Conservation (phyloP, 352 stramenopile genomes). For the Elongisporangium anandrum region DNA sequence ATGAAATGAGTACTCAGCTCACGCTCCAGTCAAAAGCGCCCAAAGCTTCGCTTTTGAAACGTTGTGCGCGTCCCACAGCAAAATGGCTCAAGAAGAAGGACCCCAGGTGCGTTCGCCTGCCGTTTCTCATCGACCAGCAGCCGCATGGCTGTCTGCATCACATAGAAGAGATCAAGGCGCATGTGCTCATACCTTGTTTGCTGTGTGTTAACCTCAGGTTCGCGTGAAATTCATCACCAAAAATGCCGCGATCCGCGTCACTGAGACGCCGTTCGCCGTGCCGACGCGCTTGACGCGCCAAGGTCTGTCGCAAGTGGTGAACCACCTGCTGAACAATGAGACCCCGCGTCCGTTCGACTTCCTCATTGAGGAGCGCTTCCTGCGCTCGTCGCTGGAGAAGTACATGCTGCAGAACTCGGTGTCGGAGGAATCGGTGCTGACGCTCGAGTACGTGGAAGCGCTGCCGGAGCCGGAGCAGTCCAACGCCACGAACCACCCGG, state of each 20-base stretch:
- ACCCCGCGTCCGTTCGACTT: constrained; percentile 83
- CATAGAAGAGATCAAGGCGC: not conserved
- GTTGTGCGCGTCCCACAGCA: too few species aligned
- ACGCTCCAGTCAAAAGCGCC: too few species aligned
- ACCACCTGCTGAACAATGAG: constrained; percentile 74
- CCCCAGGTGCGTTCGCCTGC: constrained; percentile 17
- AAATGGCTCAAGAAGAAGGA: constrained; percentile 20
- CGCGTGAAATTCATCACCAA: constrained; percentile 90
- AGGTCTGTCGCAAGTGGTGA: constrained; percentile 86
- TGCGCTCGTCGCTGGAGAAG: constrained; percentile 74
- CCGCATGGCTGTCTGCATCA: too few species aligned
- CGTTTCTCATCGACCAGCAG: too few species aligned
- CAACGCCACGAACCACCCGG: constrained; percentile 62
- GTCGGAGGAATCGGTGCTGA: constrained; percentile 80
- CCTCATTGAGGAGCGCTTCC: constrained; percentile 66
- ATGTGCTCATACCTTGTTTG: not conserved
- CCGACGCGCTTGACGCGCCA: constrained; percentile 72
- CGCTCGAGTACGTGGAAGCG: constrained; percentile 87
- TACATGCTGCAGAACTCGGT: constrained; percentile 60
- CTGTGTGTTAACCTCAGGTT: constrained; percentile 31
- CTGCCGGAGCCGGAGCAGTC: constrained; percentile 68
- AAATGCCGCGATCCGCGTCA: constrained; percentile 82
- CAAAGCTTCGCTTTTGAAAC: too few species aligned
- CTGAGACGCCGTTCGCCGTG: constrained; percentile 87
- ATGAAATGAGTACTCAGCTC: too few species aligned